Percentiles rank a stretch among this genome's conserved stretches.
phyloP scores from a whole-genome alignment of 2,329 filamentous ascomycete genomes.

The Cytospora paraplurivora region DNA sequence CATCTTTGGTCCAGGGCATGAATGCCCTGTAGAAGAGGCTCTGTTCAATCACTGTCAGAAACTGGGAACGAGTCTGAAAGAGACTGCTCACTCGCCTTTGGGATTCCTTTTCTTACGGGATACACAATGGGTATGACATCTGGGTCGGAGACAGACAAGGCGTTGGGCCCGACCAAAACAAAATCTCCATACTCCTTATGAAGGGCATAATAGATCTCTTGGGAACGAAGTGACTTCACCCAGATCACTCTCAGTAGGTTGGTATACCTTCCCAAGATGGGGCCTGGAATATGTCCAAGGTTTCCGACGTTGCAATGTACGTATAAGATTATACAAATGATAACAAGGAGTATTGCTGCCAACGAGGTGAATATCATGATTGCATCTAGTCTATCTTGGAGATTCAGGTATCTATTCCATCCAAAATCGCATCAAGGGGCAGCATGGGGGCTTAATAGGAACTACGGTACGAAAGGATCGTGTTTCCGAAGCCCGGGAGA shows the following conservation, averaged over 20 bases:
- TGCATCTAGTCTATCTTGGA: not conserved
- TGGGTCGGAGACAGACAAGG: conserved; percentile 1
- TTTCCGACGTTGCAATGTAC: not conserved
- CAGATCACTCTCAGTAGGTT: not conserved
- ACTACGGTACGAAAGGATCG: not conserved
- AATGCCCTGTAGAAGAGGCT: not conserved
- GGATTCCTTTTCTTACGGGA: not conserved
- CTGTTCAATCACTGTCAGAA: not conserved
- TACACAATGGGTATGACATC: conserved; percentile 2
- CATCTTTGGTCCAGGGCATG: not conserved
- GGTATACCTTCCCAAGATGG: not conserved
- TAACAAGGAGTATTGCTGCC: not conserved
- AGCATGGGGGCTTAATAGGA: not conserved
- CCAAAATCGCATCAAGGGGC: not conserved
- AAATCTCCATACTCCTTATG: conserved; percentile 5
- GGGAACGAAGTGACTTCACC: not conserved
- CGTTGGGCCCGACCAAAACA: conserved; percentile 5
- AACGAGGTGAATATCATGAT: not conserved
- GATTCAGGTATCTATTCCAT: not conserved
- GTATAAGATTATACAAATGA: not conserved
- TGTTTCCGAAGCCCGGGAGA: not conserved
- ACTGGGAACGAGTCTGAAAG: not conserved
- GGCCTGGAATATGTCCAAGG: not conserved
- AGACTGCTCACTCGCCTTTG: not conserved
- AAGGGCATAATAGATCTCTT: not conserved